Evolutionary conservation across 345 rosid genomes (phyloP).

Genomic region (Murraya paniculata): DNA sequence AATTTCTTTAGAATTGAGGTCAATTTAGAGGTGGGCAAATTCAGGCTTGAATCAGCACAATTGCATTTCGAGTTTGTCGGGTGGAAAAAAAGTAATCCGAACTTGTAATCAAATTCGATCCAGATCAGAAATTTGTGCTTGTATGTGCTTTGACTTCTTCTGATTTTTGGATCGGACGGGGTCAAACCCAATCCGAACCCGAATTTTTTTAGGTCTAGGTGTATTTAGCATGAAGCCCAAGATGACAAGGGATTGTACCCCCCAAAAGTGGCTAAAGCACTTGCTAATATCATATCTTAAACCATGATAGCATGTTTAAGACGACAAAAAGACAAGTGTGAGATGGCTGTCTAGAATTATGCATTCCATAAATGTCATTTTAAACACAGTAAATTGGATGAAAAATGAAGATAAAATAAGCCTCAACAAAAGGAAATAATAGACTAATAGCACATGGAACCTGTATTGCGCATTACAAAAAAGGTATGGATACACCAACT

Average conservation of each 20-base stretch:
- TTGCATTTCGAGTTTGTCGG: too few species aligned
- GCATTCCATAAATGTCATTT: not conserved
- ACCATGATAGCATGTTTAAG: not conserved
- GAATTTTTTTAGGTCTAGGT: too few species aligned
- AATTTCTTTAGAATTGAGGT: not conserved
- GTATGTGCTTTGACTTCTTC: too few species aligned
- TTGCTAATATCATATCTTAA: not conserved
- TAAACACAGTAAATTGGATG: constrained; percentile 1
- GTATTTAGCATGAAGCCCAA: not conserved
- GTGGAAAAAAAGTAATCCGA: too few species aligned
- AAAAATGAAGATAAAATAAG: not conserved
- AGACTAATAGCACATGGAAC: not conserved
- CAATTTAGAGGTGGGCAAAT: too few species aligned
- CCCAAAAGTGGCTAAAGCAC: too few species aligned
- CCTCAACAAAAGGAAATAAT: not conserved
- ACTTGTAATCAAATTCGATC: too few species aligned
- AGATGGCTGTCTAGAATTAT: not conserved
- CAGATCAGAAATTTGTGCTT: too few species aligned
- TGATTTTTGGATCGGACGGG: too few species aligned
- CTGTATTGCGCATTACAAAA: not conserved
- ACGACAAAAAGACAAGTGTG: not conserved
- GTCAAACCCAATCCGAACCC: too few species aligned
- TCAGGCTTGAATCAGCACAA: too few species aligned
- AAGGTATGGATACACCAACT: not conserved
- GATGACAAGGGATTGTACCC: too few species aligned